These are phyloP conservation scores for Penicillium daleae DNA, from an alignment of 495 filamentous ascomycete genomes.

Conservation along the genomic window DNA sequence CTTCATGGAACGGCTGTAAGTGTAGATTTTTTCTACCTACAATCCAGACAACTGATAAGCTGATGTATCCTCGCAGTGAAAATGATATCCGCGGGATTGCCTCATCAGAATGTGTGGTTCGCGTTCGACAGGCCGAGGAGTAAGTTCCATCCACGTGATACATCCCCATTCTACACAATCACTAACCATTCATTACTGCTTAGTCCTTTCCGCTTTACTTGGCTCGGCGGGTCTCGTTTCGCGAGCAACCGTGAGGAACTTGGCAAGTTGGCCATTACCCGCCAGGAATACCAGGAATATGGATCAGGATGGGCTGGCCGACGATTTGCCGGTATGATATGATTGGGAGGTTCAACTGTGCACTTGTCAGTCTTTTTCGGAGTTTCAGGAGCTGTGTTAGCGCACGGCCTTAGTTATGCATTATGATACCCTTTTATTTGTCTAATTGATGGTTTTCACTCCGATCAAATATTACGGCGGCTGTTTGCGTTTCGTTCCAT, in stretches of 20 bases:
- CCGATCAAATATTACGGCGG: neutral
- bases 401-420: slow-evolving; percentile 13
- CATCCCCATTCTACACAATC: too few relatives aligned
- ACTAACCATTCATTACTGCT: neutral
- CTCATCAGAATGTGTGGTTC: slow-evolving; percentile 75
- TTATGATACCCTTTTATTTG: slow-evolving; percentile 34
- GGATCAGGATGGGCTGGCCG: slow-evolving; percentile 77
- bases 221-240: slow-evolving; percentile 79
- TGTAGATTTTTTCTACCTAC: neutral
- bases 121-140: slow-evolving; percentile 71
- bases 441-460: slow-evolving; percentile 12
- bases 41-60: neutral
- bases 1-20: slow-evolving; percentile 77
- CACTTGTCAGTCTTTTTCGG: slow-evolving; percentile 6
- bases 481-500: neutral
- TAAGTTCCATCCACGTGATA: slow-evolving; percentile 31
- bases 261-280: slow-evolving; percentile 69
- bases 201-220: slow-evolving; percentile 77
- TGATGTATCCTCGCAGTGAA: slow-evolving; percentile 46
- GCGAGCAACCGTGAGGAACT: slow-evolving; percentile 67
- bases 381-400: slow-evolving; percentile 16
- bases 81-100: slow-evolving; percentile 74
- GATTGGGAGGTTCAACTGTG: slow-evolving; percentile 6
- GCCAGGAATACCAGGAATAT: slow-evolving; percentile 87
- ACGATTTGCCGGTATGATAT: slow-evolving; percentile 62